A percentile compares a stretch with the other conserved stretches of the same genome.
Conservation (phyloP, 2,329 filamentous ascomycete species). For the Sphaerulina vaccinii region DNA sequence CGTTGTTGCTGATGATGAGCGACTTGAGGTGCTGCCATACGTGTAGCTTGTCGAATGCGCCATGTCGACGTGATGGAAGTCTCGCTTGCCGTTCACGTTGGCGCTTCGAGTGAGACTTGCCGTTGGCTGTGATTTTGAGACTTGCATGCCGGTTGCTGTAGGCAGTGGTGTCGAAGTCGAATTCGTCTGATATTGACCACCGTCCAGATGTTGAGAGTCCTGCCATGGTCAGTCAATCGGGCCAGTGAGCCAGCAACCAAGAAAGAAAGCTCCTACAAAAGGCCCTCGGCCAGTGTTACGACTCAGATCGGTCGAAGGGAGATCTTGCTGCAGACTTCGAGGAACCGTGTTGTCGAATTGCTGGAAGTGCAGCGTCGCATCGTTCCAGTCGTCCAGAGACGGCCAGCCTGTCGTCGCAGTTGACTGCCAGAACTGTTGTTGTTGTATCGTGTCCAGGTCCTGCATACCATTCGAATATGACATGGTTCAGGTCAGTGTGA, state of each 20-base stretch:
- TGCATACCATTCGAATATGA: constrained; percentile 7
- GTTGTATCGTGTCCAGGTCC: constrained; percentile 10
- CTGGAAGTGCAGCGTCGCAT: constrained; percentile 1
- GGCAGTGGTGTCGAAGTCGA: constrained; percentile 7
- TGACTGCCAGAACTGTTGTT: constrained; percentile 6
- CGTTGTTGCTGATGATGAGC: neutral
- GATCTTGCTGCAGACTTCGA: constrained; percentile 19
- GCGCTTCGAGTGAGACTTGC: neutral
- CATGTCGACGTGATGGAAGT: constrained; percentile 27
- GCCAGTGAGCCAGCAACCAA: constrained; percentile 17
- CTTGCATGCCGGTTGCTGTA: constrained; percentile 16
- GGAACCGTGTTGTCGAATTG: constrained; percentile 12
- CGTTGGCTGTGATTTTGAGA: constrained; percentile 3
- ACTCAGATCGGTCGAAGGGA: constrained; percentile 9
- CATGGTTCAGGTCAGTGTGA: constrained; percentile 13
- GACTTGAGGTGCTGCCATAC: constrained; percentile 23
- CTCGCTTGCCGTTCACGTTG: constrained; percentile 30
- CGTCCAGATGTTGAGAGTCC: constrained; percentile 20
- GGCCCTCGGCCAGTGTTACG: constrained; percentile 13
- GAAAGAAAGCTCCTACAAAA: constrained; percentile 24
- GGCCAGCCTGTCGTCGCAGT: constrained; percentile 6
- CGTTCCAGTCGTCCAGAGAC: constrained; percentile 4
- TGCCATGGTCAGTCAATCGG: constrained; percentile 25
- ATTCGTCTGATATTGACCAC: neutral
- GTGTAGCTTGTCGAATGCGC: constrained; percentile 26